These are phyloP conservation scores for Microcyclosporella mali DNA, from an alignment of 2,329 filamentous ascomycete genomes.

Conservation along the genomic window DNA sequence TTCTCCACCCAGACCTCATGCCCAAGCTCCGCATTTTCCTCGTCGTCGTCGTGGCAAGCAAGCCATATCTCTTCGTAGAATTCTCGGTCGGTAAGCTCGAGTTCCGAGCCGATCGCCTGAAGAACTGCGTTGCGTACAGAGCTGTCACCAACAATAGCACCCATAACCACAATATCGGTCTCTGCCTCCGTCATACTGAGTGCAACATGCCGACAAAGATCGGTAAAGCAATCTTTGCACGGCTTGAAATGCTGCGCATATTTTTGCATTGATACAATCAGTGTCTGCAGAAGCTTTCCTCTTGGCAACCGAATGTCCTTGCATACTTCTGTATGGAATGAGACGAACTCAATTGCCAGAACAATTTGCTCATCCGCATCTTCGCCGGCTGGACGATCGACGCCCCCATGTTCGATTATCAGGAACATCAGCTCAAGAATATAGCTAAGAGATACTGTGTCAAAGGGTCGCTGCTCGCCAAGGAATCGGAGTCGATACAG, in stretches of 20 bases:
- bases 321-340: slow-evolving; percentile 79
- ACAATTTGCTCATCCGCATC: slow-evolving; percentile 86
- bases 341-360: slow-evolving; percentile 78
- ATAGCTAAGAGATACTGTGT: slow-evolving; percentile 80
- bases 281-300: slow-evolving; percentile 60
- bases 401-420: slow-evolving; percentile 71
- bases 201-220: slow-evolving; percentile 77
- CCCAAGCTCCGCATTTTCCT: slow-evolving; percentile 78
- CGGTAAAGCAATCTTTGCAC: slow-evolving; percentile 84
- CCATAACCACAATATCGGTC: slow-evolving; percentile 68
- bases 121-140: slow-evolving; percentile 78
- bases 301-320: slow-evolving; percentile 70
- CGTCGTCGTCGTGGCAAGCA: slow-evolving; percentile 81
- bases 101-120: slow-evolving; percentile 82
- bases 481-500: slow-evolving; percentile 86
- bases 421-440: slow-evolving; percentile 74
- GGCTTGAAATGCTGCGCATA: slow-evolving; percentile 93
- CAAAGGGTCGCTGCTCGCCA: slow-evolving; percentile 89
- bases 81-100: slow-evolving; percentile 80
- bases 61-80: slow-evolving; percentile 93
- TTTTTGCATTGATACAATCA: slow-evolving; percentile 77
- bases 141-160: slow-evolving; percentile 69
- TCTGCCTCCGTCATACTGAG: slow-evolving; percentile 71
- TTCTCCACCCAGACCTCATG: slow-evolving; percentile 94
- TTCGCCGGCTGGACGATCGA: slow-evolving; percentile 61